These are phyloP conservation scores for Thuidium tamariscinum DNA, from an alignment of 225 moss, liverwort and hornwort species.

Conservation along the genomic window DNA sequence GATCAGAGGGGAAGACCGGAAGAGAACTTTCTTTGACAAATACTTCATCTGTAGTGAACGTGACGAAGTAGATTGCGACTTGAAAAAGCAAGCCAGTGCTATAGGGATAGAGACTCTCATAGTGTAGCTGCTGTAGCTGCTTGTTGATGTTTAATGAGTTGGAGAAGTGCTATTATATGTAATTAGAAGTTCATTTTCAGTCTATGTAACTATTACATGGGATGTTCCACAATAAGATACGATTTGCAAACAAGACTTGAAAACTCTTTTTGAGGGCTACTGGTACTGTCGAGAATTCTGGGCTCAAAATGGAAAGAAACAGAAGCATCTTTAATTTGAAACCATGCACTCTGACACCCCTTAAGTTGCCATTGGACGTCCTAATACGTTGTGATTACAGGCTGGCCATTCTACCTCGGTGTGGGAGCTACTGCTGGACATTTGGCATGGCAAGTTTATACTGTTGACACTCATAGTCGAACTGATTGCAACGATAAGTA, in stretches of 20 bases:
- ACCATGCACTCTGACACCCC: background rate
- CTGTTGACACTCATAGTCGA: constrained; percentile 54
- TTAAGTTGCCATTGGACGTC: background rate
- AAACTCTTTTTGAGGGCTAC: background rate
- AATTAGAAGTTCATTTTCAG: background rate
- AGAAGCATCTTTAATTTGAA: background rate
- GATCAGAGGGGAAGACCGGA: background rate
- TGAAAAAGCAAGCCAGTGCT: background rate
- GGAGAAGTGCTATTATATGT: background rate
- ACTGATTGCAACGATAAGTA: constrained; percentile 79
- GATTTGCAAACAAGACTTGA: background rate
- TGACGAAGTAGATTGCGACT: background rate
- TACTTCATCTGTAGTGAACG: background rate
- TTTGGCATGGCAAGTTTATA: constrained; percentile 71
- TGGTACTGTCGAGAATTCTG: background rate
- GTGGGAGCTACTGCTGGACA: constrained; percentile 62
- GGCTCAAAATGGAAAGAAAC: background rate
- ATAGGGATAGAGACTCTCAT: background rate
- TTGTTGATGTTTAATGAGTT: background rate
- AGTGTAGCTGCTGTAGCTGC: background rate
- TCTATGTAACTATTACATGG: background rate
- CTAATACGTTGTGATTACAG: constrained; percentile 11
- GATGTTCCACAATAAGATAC: background rate
- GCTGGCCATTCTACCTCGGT: constrained; percentile 85
- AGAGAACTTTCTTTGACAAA: background rate